Evolutionary conservation across 73 alveolate species (phyloP), one percentile per base, ranked within the genome.

Genomic region (Paramecium pentaurelia): DNA sequence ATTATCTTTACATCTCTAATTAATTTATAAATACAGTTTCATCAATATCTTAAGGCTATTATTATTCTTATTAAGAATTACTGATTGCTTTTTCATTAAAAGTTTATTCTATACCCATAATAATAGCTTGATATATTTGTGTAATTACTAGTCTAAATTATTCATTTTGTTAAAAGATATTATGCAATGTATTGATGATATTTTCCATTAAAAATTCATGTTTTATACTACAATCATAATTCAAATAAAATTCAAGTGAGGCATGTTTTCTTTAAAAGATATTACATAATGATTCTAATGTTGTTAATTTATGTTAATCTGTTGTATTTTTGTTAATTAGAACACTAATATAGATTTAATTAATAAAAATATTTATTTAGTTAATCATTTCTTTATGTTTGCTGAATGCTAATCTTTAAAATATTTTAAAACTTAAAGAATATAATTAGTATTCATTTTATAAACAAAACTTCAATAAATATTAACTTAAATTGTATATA

Each of bases 141-240:
- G 84, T 64, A 14, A 64, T 64, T 10, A 64, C 8, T 11, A 51
- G 42, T 28, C 84, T 9, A 12, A 32, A 64, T 64, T 64, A 64
- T 11, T 64, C 84, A 64, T 64, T 27, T n/a, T 64, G 12, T 28
- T 25, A 64, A 64, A 64, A 64, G 2, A 70, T 38, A n/a, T 38
- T 44, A 51, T 60, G 49, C 12, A 89, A 38, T 20, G 84, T 73
- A 25, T 77, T 40, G 36, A 89, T 54, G 1, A 89, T 71, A 58
- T 68, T 89, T 42, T 89, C 94, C 36, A 89, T 85, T 42, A 89
- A 47, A 47, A 37, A 89, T 45, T 71, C 94, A 60, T 89, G 84
- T 30, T 89, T 71, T 37, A 89, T 71, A 1, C 85, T 71, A n/a
- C 94, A 89, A 58, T 89, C 94, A 25, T 71, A 89, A 58, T 89